Evolutionary conservation across 2,329 filamentous ascomycete genomes (phyloP).

Genomic region (Ophiognomonia clavigignenti-juglandacearum): DNA sequence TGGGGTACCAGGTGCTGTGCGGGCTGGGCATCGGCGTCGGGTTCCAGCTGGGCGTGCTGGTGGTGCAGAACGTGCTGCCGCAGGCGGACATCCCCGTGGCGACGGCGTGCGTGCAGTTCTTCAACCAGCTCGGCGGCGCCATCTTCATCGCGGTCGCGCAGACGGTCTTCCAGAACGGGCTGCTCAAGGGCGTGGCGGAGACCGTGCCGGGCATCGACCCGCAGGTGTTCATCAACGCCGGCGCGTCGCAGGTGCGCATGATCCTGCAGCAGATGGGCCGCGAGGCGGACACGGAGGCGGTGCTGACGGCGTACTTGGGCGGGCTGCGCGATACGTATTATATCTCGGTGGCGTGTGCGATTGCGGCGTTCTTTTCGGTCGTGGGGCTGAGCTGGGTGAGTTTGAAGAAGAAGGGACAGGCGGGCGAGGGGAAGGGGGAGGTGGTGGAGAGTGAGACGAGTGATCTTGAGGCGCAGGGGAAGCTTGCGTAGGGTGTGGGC

Average conservation of each 20-base stretch:
- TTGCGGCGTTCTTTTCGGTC: conserved; percentile 38
- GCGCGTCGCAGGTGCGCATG: conserved; percentile 36
- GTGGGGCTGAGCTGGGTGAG: conserved; percentile 48
- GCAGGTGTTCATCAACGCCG: conserved; percentile 13
- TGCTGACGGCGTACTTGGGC: conserved; percentile 43
- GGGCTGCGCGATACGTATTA: conserved; percentile 48
- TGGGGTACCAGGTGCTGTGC: conserved; percentile 50
- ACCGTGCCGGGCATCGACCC: conserved; percentile 13
- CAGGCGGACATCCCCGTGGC: conserved; percentile 42
- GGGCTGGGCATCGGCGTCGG: conserved; percentile 44
- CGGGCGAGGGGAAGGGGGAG: neutral
- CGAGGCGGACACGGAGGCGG: conserved; percentile 34
- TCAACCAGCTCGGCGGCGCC: conserved; percentile 59
- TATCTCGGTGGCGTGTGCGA: conserved; percentile 44
- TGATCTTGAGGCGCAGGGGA: neutral
- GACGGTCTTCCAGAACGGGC: conserved; percentile 60
- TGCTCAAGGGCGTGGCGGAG: conserved; percentile 39
- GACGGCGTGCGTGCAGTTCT: conserved; percentile 50
- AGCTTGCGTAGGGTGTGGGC: too few species aligned
- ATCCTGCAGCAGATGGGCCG: conserved; percentile 38
- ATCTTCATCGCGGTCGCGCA: conserved; percentile 61
- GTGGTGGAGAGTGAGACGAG: conserved; percentile 9
- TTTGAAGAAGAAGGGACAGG: conserved; percentile 39
- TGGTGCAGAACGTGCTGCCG: conserved; percentile 45
- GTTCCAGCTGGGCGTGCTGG: conserved; percentile 40